A percentile compares a stretch with the other conserved stretches of the same genome.
These are phyloP conservation scores for Cutaneotrichosporon daszewskae DNA, from an alignment of 1,284 basidiomycete genomes.

Conservation along the genomic window DNA sequence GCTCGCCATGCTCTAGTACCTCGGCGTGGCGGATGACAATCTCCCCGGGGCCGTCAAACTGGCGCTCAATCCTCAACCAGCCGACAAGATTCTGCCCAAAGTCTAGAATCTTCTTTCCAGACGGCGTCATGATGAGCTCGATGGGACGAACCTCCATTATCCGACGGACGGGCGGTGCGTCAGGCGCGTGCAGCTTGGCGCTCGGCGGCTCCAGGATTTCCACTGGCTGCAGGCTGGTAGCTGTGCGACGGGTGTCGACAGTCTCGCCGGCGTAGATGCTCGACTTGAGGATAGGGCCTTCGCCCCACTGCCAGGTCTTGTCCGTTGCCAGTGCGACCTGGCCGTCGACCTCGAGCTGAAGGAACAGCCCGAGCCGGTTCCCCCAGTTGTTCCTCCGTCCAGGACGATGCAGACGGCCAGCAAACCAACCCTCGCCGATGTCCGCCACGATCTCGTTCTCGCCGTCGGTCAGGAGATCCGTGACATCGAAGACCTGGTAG, in stretches of 20 bases:
- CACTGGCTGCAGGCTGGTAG: conserved; percentile 3
- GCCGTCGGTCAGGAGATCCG: conserved; percentile 19
- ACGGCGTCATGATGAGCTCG: conserved; percentile 27
- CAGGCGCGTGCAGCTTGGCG: conserved; percentile 22
- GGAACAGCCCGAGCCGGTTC: conserved; percentile 21
- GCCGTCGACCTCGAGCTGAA: conserved; percentile 30
- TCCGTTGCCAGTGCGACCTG: conserved; percentile 16
- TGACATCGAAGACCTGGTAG: conserved; percentile 37
- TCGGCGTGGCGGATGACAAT: conserved; percentile 28
- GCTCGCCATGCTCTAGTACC: conserved; percentile 31
- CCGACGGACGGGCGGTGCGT: conserved; percentile 32
- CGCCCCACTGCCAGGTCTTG: conserved; percentile 20
- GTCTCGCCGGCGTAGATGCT: conserved; percentile 39
- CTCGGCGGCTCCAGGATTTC: conserved; percentile 14
- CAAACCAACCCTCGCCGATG: conserved; percentile 39
- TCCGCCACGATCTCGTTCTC: conserved; percentile 24
- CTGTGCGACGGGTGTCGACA: conserved; percentile 22
- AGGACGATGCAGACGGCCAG: conserved; percentile 22
- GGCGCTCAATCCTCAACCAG: conserved; percentile 22
- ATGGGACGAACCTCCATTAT: conserved; percentile 16
- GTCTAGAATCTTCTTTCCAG: conserved; percentile 33
- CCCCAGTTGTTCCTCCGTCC: conserved; percentile 29
- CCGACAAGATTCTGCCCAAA: conserved; percentile 42
- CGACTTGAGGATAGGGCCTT: conserved; percentile 18
- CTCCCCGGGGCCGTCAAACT: not conserved